Percentiles rank a stretch among this genome's conserved stretches.
Conservation (phyloP, 805 yeast species). For the Saccharomycopsis oosterbeekiorum region DNA sequence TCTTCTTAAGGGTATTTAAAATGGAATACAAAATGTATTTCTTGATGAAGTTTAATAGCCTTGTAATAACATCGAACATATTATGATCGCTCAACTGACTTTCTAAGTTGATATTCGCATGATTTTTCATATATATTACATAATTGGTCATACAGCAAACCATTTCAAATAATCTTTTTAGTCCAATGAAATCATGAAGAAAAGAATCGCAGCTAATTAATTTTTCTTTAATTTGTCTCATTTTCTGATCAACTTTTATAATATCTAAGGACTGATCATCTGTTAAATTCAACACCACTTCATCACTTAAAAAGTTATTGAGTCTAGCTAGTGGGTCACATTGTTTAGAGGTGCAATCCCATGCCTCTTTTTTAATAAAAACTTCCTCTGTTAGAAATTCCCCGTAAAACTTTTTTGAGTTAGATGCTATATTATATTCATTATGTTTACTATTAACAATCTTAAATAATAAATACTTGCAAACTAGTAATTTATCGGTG, state of each 20-base stretch:
- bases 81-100: not conserved
- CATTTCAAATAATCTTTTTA: constrained; percentile 3
- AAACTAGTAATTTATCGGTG: not conserved
- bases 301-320: not conserved
- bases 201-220: not conserved
- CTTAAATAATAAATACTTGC: not conserved
- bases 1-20: not conserved
- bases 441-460: not conserved
- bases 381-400: not conserved
- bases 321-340: not conserved
- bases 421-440: not conserved
- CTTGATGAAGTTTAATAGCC: not conserved
- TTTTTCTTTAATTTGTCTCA: not conserved
- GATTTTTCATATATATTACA: not conserved
- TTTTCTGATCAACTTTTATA: not conserved
- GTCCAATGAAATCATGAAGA: not conserved
- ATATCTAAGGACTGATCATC: not conserved
- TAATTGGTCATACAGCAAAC: constrained; percentile 1
- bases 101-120: not conserved
- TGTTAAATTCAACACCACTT: not conserved
- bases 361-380: not conserved
- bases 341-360: not conserved
- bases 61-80: not conserved
- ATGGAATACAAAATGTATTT: not conserved
- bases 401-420: not conserved